These are phyloP conservation scores for Neofusicoccum sp. DNA, from an alignment of 2,329 filamentous ascomycete species.

Conservation along the genomic window DNA sequence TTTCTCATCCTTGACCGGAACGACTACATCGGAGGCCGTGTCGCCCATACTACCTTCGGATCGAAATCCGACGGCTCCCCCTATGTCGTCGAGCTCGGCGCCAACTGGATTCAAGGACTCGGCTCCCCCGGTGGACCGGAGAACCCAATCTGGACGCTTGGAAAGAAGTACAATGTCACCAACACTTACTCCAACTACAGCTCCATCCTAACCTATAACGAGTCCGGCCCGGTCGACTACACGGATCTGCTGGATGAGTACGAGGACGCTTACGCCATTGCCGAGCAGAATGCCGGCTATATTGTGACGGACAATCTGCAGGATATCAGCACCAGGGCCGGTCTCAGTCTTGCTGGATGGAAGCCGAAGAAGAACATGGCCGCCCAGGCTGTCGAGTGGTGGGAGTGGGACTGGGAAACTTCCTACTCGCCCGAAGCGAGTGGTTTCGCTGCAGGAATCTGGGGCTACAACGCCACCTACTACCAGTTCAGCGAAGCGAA, in stretches of 20 bases:
- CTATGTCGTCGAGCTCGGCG: conserved; percentile 65
- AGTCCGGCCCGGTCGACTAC: conserved; percentile 58
- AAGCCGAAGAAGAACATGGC: conserved; percentile 59
- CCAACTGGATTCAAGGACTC: conserved; percentile 64
- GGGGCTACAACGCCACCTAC: conserved; percentile 63
- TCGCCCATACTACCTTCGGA: conserved; percentile 62
- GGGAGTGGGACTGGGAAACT: conserved; percentile 58
- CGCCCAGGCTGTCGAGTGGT: conserved; percentile 65
- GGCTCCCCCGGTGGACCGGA: conserved; percentile 43
- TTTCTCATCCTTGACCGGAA: conserved; percentile 69
- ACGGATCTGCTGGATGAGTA: conserved; percentile 54
- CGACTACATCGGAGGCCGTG: conserved; percentile 63
- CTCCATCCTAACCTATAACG: conserved; percentile 63
- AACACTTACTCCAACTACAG: conserved; percentile 63
- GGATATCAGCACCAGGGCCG: conserved; percentile 63
- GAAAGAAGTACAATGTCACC: conserved; percentile 60
- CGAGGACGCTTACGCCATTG: conserved; percentile 49
- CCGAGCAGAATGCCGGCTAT: conserved; percentile 58
- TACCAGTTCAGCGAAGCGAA: conserved; percentile 64
- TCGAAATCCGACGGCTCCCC: conserved; percentile 50
- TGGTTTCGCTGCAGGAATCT: conserved; percentile 58
- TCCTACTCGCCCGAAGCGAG: conserved; percentile 60
- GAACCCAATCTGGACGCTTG: conserved; percentile 65
- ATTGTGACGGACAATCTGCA: conserved; percentile 63
- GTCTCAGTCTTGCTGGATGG: conserved; percentile 64